phyloP scores from a whole-genome alignment of 2,329 filamentous ascomycete genomes.

The Stachybotrys elegans region DNA sequence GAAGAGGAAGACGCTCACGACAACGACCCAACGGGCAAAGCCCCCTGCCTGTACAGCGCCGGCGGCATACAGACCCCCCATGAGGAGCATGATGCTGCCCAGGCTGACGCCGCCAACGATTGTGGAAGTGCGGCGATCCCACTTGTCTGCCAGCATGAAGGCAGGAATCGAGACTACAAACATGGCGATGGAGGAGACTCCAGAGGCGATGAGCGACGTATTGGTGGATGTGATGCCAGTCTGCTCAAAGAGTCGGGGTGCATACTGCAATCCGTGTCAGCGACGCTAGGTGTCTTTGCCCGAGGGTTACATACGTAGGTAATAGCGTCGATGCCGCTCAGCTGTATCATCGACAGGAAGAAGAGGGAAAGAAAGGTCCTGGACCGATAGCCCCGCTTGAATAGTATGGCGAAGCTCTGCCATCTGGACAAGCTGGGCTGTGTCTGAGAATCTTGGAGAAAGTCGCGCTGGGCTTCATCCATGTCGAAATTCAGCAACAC shows the following conservation, averaged over 20 bases:
- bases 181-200: conserved; percentile 55
- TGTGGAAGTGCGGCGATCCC: conserved; percentile 49
- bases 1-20: conserved; percentile 45
- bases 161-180: conserved; percentile 52
- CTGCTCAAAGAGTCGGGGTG: conserved; percentile 54
- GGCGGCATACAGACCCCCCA: conserved; percentile 47
- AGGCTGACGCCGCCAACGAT: conserved; percentile 49
- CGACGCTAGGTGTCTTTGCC: too few species aligned
- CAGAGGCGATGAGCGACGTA: conserved; percentile 56
- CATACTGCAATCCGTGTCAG: conserved; percentile 37
- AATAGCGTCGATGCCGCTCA: conserved; percentile 58
- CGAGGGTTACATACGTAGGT: conserved; percentile 32
- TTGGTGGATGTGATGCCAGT: conserved; percentile 50
- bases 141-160: conserved; percentile 50
- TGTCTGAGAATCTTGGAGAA: conserved; percentile 25
- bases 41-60: conserved; percentile 34
- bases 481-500: conserved; percentile 36
- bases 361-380: conserved; percentile 50
- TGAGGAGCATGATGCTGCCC: conserved; percentile 45
- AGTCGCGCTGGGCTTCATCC: conserved; percentile 41
- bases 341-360: conserved; percentile 53
- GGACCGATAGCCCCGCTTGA: conserved; percentile 35
- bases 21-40: conserved; percentile 42
- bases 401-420: conserved; percentile 27
- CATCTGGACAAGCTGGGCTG: conserved; percentile 24